Conservation (phyloP, 2,329 filamentous ascomycete species). For the Clonostachys rosea region DNA sequence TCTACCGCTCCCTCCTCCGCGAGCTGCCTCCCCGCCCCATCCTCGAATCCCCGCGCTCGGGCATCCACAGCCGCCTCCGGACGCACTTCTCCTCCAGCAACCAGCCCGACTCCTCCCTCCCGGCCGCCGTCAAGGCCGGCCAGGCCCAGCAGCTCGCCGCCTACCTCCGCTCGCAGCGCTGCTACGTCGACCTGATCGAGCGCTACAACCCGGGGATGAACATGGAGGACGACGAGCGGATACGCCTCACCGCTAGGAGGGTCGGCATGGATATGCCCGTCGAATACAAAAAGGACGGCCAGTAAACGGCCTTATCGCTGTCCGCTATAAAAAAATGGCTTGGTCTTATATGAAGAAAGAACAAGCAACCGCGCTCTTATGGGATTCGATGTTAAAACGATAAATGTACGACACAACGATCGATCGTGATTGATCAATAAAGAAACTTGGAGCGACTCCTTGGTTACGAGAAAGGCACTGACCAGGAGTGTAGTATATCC, state of each 20-base stretch:
- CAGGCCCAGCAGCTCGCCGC: constrained; percentile 68
- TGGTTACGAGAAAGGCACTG: background rate
- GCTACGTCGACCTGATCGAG: constrained; percentile 77
- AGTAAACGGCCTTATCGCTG: background rate
- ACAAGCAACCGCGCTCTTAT: background rate
- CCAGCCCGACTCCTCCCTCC: constrained; percentile 52
- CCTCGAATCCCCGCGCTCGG: constrained; percentile 53
- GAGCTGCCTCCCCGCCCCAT: constrained; percentile 73
- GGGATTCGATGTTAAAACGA: background rate
- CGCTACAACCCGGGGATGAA: constrained; percentile 91
- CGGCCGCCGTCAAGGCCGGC: constrained; percentile 15
- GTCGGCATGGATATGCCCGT: constrained; percentile 87
- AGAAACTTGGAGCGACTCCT: too few relatives aligned
- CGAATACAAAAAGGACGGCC: constrained; percentile 34
- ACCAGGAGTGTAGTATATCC: background rate
- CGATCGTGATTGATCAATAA: background rate
- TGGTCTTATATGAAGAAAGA: too few relatives aligned
- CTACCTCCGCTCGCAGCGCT: constrained; percentile 81
- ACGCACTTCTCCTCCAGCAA: constrained; percentile 58
- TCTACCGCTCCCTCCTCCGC: constrained; percentile 86
- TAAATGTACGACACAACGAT: background rate
- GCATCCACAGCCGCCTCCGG: constrained; percentile 68
- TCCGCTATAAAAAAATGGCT: too few relatives aligned
- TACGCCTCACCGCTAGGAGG: constrained; percentile 76
- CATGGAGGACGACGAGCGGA: constrained; percentile 80